Evolutionary conservation across 2,329 filamentous ascomycete species (phyloP).

Genomic region (Geoglossum cookeanum): DNA sequence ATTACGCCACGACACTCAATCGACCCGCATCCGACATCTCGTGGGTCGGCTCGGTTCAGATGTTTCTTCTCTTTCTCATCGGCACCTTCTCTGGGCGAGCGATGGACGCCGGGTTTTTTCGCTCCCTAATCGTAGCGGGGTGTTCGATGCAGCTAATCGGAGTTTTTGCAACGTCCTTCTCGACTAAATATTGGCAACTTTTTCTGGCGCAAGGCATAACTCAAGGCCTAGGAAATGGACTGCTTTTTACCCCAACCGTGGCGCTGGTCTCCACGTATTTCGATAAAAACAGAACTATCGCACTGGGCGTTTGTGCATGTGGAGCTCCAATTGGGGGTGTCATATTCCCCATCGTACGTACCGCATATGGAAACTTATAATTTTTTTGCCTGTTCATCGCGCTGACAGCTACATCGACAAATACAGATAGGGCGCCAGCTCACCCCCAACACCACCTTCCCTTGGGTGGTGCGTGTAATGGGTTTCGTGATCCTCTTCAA

Average conservation of each 20-base stretch:
- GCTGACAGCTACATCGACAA: no score
- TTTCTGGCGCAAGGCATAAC: conserved; percentile 27
- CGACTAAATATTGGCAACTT: conserved; percentile 23
- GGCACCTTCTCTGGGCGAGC: conserved; percentile 32
- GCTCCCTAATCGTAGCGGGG: conserved; percentile 23
- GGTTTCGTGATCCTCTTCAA: conserved; percentile 26
- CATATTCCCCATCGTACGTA: conserved; percentile 26
- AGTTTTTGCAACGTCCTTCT: conserved; percentile 32
- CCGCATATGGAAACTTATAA: no score
- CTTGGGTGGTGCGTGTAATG: conserved; percentile 27
- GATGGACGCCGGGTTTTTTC: conserved; percentile 32
- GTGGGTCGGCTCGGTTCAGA: conserved; percentile 33
- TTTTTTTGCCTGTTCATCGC: no score
- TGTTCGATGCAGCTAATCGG: conserved; percentile 25
- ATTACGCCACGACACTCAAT: conserved; percentile 16
- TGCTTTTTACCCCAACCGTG: conserved; percentile 23
- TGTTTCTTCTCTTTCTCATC: conserved; percentile 30
- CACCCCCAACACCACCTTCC: conserved; percentile 24
- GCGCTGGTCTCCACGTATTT: conserved; percentile 25
- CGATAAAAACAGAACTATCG: conserved; percentile 19
- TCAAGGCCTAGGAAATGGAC: conserved; percentile 23
- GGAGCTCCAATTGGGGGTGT: conserved; percentile 25
- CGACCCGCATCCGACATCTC: conserved; percentile 26
- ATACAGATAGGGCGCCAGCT: conserved; percentile 12
- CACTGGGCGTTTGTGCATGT: conserved; percentile 19